A percentile compares a stretch with the other conserved stretches of the same genome.
These are phyloP conservation scores for Batkoa obscura DNA, from an alignment of 371 early-diverging fungal species.

Conservation along the genomic window DNA sequence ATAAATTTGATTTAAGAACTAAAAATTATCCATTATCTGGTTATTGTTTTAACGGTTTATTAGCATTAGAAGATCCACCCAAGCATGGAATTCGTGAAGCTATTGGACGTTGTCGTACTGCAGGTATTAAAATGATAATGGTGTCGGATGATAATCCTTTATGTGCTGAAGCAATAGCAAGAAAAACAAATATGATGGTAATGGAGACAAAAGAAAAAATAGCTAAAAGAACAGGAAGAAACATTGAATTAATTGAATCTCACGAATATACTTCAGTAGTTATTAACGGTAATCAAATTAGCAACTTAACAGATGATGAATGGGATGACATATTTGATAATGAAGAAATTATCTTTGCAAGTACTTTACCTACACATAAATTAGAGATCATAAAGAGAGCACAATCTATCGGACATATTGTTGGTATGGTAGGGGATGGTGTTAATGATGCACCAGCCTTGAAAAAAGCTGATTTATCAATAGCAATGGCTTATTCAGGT, in stretches of 20 bases:
- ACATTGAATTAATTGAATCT: slow-evolving; percentile 38
- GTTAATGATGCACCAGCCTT: slow-evolving; percentile 86
- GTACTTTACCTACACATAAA: slow-evolving; percentile 82
- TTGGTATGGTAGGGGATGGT: slow-evolving; percentile 87
- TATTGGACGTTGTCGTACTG: slow-evolving; percentile 69
- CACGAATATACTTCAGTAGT: slow-evolving; percentile 70
- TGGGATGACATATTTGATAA: slow-evolving; percentile 77
- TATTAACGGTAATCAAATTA: slow-evolving; percentile 74
- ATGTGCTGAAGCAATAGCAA: slow-evolving; percentile 64
- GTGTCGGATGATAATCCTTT: slow-evolving; percentile 91
- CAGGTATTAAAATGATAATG: slow-evolving; percentile 91
- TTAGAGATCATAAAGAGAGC: slow-evolving; percentile 67
- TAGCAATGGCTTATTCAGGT: slow-evolving; percentile 88
- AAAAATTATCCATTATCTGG: slow-evolving; percentile 53
- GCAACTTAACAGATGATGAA: slow-evolving; percentile 49
- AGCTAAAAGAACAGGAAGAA: slow-evolving; percentile 38
- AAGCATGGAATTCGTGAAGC: slow-evolving; percentile 93
- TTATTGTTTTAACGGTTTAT: slow-evolving; percentile 66
- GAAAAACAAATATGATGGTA: slow-evolving; percentile 80
- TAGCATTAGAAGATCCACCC: slow-evolving; percentile 83
- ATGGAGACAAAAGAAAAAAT: slow-evolving; percentile 63
- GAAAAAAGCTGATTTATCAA: slow-evolving; percentile 90
- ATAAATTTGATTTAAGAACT: slow-evolving; percentile 48
- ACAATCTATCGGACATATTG: slow-evolving; percentile 68
- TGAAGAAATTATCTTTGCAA: slow-evolving; percentile 80